Percentiles rank a stretch among this genome's conserved stretches.
These are phyloP conservation scores for Crithidia sp. DNA, from an alignment of 208 protist genomes.

Conservation along the genomic window DNA sequence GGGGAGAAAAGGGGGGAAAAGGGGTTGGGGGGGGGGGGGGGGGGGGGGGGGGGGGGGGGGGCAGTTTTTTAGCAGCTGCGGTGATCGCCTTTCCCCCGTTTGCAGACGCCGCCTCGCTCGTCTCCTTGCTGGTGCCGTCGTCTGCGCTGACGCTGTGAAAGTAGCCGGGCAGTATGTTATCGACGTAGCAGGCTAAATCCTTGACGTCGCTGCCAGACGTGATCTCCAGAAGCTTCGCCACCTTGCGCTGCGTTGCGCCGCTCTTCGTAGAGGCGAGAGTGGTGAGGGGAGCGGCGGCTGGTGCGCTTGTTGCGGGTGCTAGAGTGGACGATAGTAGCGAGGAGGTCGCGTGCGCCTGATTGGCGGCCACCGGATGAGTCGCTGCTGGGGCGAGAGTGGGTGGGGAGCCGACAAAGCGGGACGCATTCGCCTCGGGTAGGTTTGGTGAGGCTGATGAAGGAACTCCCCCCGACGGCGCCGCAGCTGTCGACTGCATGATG, in stretches of 20 bases:
- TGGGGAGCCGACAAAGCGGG: too few species aligned
- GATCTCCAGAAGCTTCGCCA: constrained; percentile 62
- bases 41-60: too few species aligned
- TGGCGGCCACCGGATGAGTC: too few species aligned
- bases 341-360: too few species aligned
- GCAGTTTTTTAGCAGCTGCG: too few species aligned
- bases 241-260: constrained; percentile 29
- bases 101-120: background rate
- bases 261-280: constrained; percentile 7
- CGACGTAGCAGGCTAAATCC: constrained; percentile 67
- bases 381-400: too few species aligned
- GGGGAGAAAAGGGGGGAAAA: too few species aligned
- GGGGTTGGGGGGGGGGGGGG: too few species aligned
- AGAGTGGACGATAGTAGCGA: too few species aligned
- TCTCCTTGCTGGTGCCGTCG: constrained; percentile 8
- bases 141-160: constrained; percentile 31
- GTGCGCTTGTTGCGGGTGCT: background rate
- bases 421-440: too few species aligned
- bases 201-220: constrained; percentile 61
- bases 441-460: background rate
- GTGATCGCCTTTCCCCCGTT: constrained; percentile 9
- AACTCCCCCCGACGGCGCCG: background rate
- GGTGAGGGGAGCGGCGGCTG: background rate
- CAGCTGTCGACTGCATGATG: background rate
- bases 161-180: constrained; percentile 53